A percentile compares a stretch with the other conserved stretches of the same genome.
phyloP scores from a whole-genome alignment of 2,329 filamentous ascomycete species.

The Macroventuria anomochaeta region DNA sequence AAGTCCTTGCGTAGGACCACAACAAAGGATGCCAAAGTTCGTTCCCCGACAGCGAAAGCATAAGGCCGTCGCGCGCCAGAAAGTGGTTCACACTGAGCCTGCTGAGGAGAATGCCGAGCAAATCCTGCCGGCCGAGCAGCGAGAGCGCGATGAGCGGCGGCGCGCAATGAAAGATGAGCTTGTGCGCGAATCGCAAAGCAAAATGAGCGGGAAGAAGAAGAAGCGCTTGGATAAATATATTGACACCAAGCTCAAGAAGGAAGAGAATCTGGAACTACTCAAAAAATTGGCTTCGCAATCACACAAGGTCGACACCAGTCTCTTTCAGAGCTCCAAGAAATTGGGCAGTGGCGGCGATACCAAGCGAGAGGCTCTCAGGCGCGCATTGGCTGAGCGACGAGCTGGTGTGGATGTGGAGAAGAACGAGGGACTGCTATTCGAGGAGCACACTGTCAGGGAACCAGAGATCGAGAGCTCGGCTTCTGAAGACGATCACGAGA shows the following conservation, averaged over 20 bases:
- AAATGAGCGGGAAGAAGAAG: conserved; percentile 69
- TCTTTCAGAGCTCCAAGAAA: conserved; percentile 78
- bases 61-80: conserved; percentile 68
- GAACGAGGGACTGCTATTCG: conserved; percentile 63
- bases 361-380: conserved; percentile 71
- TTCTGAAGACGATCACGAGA: conserved; percentile 37
- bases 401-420: conserved; percentile 66
- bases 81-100: conserved; percentile 52
- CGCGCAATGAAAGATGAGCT: conserved; percentile 61
- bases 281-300: conserved; percentile 75
- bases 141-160: conserved; percentile 61
- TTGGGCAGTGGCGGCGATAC: conserved; percentile 73
- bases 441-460: conserved; percentile 41
- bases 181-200: conserved; percentile 59
- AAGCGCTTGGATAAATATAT: conserved; percentile 74
- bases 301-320: conserved; percentile 76
- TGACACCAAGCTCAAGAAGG: conserved; percentile 91
- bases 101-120: conserved; percentile 60
- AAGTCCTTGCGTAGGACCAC: background rate
- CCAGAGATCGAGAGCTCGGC: conserved; percentile 31
- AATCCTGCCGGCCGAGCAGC: conserved; percentile 57
- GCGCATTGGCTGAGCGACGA: conserved; percentile 68
- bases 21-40: conserved; percentile 47
- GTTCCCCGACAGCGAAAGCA: conserved; percentile 66
- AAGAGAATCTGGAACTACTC: conserved; percentile 84